Percentiles rank a stretch among this genome's conserved stretches.
phyloP scores from a whole-genome alignment of 2,329 filamentous ascomycete species.

The Conoideocrella luteorostrata region DNA sequence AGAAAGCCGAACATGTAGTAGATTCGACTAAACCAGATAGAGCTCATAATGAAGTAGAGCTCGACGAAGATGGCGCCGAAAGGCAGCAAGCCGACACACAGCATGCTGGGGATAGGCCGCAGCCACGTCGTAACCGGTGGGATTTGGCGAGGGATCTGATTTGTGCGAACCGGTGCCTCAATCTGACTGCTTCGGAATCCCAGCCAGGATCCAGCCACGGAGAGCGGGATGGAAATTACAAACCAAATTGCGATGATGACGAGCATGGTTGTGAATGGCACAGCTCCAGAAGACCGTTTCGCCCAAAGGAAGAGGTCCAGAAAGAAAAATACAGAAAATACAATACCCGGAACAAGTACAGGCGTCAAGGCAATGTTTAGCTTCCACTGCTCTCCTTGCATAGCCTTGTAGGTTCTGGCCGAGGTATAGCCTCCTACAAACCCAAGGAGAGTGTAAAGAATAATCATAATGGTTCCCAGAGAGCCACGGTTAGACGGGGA shows the following conservation, averaged over 20 bases:
- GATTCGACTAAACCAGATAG: conserved; percentile 96
- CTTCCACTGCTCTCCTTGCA: conserved; percentile 91
- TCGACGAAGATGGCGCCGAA: conserved; percentile 98
- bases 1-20: conserved; percentile 99
- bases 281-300: conserved; percentile 83
- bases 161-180: conserved; percentile 80
- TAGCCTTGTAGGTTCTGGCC: conserved; percentile 86
- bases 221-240: conserved; percentile 87
- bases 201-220: conserved; percentile 84
- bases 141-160: conserved; percentile 97
- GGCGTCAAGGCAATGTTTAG: conserved; percentile 86
- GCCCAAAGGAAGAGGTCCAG: conserved; percentile 96
- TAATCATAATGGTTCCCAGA: conserved; percentile 83
- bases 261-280: conserved; percentile 95
- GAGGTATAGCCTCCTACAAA: conserved; percentile 90
- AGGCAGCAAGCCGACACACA: conserved; percentile 85
- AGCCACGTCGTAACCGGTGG: conserved; percentile 79
- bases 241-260: conserved; percentile 95
- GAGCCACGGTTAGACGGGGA: conserved; percentile 94
- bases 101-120: conserved; percentile 79
- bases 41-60: conserved; percentile 98
- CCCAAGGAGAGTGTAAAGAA: conserved; percentile 88
- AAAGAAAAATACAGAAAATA: conserved; percentile 85
- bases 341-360: conserved; percentile 73
- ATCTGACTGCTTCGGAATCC: conserved; percentile 73